Percentiles rank a stretch among this genome's conserved stretches.
These are phyloP conservation scores for Seminavis robusta DNA, from an alignment of 108 stramenopile genomes.

Conservation along the genomic window DNA sequence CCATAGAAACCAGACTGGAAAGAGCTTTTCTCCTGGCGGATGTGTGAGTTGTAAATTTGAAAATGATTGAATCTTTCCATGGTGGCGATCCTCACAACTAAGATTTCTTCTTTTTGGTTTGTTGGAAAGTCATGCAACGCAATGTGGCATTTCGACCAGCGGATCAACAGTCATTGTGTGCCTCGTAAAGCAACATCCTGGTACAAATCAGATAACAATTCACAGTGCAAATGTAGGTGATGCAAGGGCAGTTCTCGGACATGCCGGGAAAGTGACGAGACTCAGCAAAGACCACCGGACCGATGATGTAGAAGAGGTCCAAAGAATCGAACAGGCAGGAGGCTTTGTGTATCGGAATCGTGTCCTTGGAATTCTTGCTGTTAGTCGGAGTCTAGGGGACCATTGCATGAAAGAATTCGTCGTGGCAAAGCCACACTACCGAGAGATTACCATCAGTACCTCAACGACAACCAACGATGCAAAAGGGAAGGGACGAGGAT, in stretches of 20 bases:
- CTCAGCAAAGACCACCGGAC: slow-evolving; percentile 82
- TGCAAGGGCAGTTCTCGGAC: slow-evolving; percentile 84
- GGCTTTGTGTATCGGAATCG: slow-evolving; percentile 78
- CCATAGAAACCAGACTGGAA: slow-evolving; percentile 42
- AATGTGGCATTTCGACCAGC: slow-evolving; percentile 69
- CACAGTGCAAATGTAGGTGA: slow-evolving; percentile 96
- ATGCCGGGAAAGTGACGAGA: slow-evolving; percentile 25
- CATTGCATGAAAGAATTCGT: slow-evolving; percentile 88
- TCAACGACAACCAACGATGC: neutral
- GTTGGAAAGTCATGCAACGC: slow-evolving; percentile 58
- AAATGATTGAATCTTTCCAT: no score
- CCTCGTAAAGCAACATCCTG: slow-evolving; percentile 39
- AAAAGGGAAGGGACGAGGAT: slow-evolving; percentile 7
- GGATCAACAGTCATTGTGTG: slow-evolving; percentile 94
- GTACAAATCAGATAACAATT: slow-evolving; percentile 30
- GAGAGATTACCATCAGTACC: slow-evolving; percentile 12
- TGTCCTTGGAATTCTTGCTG: slow-evolving; percentile 86
- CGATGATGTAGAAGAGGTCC: slow-evolving; percentile 68
- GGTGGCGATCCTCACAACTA: no score
- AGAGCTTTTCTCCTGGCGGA: slow-evolving; percentile 92
- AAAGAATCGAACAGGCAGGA: slow-evolving; percentile 70
- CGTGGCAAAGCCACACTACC: slow-evolving; percentile 66
- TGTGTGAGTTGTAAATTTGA: no score
- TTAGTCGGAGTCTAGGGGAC: slow-evolving; percentile 85
- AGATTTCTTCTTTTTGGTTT: no score